phyloP scores from a whole-genome alignment of 148 eudicot species.

The Arbutus unedo region DNA sequence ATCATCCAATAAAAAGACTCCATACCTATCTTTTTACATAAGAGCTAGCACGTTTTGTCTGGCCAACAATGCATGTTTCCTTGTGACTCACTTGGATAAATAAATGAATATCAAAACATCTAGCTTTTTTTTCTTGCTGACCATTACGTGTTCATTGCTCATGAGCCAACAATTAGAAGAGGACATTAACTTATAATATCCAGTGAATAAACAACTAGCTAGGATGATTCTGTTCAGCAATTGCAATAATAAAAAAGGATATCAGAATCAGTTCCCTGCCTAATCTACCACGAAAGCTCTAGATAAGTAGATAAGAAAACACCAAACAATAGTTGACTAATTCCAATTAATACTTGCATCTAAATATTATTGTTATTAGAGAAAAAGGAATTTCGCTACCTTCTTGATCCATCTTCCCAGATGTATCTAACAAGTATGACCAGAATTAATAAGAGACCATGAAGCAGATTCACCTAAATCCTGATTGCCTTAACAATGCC shows the following conservation, averaged over 20 bases:
- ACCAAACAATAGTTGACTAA: neutral
- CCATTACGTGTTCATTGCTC: neutral
- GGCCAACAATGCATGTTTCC: neutral
- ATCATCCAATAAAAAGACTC: too few species aligned
- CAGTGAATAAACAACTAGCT: neutral
- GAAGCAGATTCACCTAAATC: neutral
- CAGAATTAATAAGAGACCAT: neutral
- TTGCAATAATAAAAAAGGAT: neutral
- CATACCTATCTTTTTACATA: neutral
- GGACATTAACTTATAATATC: neutral
- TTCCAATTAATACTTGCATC: neutral
- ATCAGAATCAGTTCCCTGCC: neutral
- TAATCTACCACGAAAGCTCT: neutral
- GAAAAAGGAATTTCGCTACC: too few species aligned
- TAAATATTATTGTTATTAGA: neutral
- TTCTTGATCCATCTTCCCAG: too few species aligned
- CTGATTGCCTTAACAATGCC: neutral
- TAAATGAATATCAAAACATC: neutral
- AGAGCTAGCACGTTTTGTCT: neutral
- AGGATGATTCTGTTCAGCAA: neutral
- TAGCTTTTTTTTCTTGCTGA: neutral
- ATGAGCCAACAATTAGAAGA: neutral
- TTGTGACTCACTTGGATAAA: neutral
- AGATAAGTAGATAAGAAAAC: neutral
- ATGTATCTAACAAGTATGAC: neutral